Conservation (phyloP, 768 basidiomycete species). For the Rhizopogon vesiculosus region DNA sequence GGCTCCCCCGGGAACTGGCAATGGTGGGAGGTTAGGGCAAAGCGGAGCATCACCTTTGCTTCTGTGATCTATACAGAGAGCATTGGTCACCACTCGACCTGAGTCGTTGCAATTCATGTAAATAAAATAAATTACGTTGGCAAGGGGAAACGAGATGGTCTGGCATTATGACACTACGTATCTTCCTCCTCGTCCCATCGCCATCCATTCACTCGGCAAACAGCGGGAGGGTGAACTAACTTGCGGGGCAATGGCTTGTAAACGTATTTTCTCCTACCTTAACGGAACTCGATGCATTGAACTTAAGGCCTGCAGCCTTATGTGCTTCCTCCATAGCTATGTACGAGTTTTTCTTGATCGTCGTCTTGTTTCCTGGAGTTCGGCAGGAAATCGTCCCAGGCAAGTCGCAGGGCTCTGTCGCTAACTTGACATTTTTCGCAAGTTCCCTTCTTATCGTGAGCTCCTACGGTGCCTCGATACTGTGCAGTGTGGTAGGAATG, state of each 20-base stretch:
- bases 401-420: slow-evolving; percentile 91
- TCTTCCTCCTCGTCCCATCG: too few species aligned
- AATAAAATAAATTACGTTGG: too few species aligned
- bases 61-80: too few species aligned
- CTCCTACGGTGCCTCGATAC: slow-evolving; percentile 50
- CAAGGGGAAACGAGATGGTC: too few species aligned
- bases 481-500: neutral
- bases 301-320: slow-evolving; percentile 55
- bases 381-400: slow-evolving; percentile 97
- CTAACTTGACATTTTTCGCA: slow-evolving; percentile 97
- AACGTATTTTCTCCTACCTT: slow-evolving; percentile 42
- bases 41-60: too few species aligned
- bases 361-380: slow-evolving; percentile 95
- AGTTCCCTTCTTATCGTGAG: slow-evolving; percentile 98
- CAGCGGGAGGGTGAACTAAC: slow-evolving; percentile 34
- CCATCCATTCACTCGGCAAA: neutral
- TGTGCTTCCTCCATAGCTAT: slow-evolving; percentile 58
- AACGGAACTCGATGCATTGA: slow-evolving; percentile 20
- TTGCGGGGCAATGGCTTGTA: slow-evolving; percentile 99
- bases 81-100: too few species aligned
- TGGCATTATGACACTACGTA: too few species aligned
- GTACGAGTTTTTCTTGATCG: slow-evolving; percentile 76
- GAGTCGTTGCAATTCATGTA: too few species aligned
- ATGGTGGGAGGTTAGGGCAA: too few species aligned
- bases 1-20: too few species aligned